Conservation (phyloP, 768 basidiomycete species). For the Mrakia blollopis region DNA sequence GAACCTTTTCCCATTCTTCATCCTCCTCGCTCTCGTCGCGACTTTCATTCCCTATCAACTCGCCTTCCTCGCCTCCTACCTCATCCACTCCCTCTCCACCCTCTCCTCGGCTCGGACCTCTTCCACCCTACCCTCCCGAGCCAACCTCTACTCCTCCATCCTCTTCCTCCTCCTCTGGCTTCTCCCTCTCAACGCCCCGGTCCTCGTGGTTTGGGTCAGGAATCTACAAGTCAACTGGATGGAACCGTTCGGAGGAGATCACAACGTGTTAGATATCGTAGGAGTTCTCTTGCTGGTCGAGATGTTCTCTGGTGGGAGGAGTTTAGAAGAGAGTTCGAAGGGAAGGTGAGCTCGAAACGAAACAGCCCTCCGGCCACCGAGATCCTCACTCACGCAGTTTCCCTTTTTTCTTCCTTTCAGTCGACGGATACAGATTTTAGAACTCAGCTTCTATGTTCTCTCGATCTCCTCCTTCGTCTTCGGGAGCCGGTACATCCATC, state of each 20-base stretch:
- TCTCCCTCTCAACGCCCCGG: constrained; percentile 68
- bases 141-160: constrained; percentile 16
- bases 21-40: constrained; percentile 64
- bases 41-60: constrained; percentile 87
- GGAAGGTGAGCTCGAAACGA: not conserved
- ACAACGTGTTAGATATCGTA: constrained; percentile 43
- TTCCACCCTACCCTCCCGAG: not conserved
- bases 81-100: constrained; percentile 69
- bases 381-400: no score
- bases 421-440: not conserved
- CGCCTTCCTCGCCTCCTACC: constrained; percentile 75
- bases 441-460: constrained; percentile 39
- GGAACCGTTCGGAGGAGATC: constrained; percentile 76
- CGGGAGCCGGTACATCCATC: constrained; percentile 63
- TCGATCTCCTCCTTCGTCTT: constrained; percentile 57
- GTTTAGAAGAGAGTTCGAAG: not conserved
- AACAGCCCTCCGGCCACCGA: not conserved
- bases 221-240: constrained; percentile 60
- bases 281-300: constrained; percentile 30
- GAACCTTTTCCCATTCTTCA: constrained; percentile 53
- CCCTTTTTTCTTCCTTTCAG: constrained; percentile 18
- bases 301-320: constrained; percentile 2
- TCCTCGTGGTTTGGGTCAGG: constrained; percentile 82
- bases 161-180: constrained; percentile 66
- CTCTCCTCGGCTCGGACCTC: constrained; percentile 34